phyloP scores from a whole-genome alignment of 371 early-diverging fungal species.

The Mortierella sp. region DNA sequence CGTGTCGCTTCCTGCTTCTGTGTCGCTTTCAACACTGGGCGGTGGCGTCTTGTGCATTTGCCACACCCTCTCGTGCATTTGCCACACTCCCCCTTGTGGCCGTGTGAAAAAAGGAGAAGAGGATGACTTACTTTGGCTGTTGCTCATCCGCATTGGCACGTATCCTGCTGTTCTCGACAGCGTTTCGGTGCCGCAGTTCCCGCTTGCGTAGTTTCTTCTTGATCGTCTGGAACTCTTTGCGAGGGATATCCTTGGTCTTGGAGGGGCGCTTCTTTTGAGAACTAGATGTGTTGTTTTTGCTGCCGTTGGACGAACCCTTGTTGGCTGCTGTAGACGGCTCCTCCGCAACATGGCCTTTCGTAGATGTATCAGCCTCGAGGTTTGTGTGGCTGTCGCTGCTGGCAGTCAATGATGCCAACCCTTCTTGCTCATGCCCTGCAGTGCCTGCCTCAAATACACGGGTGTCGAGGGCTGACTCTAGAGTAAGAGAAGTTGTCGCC shows the following conservation, averaged over 20 bases:
- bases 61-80: neutral
- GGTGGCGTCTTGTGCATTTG: neutral
- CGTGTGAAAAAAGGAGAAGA: neutral
- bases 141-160: neutral
- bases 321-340: neutral
- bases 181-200: conserved; percentile 15
- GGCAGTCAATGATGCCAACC: neutral
- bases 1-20: neutral
- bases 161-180: conserved; percentile 13
- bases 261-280: too few relatives aligned
- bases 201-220: conserved; percentile 31
- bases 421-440: neutral
- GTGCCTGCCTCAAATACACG: neutral
- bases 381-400: neutral
- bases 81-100: neutral
- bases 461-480: neutral
- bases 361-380: neutral
- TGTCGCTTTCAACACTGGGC: too few relatives aligned
- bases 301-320: neutral
- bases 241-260: conserved; percentile 13
- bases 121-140: neutral
- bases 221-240: conserved; percentile 24
- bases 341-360: neutral
- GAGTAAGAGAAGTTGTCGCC: neutral
- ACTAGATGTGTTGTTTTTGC: too few relatives aligned